Conservation (phyloP, 257 asterid species). For the Solanum paucissectum region DNA sequence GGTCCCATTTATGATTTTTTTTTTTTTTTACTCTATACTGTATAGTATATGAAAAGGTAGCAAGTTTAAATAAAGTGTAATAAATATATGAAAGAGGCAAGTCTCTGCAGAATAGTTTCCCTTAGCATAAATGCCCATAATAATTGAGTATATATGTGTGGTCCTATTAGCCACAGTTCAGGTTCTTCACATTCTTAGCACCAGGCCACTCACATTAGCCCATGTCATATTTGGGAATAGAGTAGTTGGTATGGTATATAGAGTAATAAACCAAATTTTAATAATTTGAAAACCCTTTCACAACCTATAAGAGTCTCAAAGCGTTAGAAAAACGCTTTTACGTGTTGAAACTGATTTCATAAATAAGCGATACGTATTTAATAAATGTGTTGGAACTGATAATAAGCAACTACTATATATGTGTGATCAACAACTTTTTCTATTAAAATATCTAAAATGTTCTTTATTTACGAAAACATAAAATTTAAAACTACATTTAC, state of each 20-base stretch:
- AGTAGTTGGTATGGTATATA: background rate
- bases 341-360: background rate
- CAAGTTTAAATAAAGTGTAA: background rate
- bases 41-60: background rate
- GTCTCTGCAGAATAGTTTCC: background rate
- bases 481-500: background rate
- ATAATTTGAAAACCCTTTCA: background rate
- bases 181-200: background rate
- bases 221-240: background rate
- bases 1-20: background rate
- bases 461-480: too few species aligned
- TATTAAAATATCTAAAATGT: too few species aligned
- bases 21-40: background rate
- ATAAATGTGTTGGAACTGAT: background rate
- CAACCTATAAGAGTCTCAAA: background rate
- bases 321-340: background rate
- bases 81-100: background rate
- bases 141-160: background rate
- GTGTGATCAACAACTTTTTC: background rate
- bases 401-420: background rate
- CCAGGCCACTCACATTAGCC: background rate
- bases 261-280: too few species aligned
- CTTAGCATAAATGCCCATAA: background rate
- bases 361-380: background rate
- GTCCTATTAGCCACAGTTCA: background rate